Base-by-base conservation (phyloP, 139 green algal species). In the Tetratostichococcus sp. region DNA sequence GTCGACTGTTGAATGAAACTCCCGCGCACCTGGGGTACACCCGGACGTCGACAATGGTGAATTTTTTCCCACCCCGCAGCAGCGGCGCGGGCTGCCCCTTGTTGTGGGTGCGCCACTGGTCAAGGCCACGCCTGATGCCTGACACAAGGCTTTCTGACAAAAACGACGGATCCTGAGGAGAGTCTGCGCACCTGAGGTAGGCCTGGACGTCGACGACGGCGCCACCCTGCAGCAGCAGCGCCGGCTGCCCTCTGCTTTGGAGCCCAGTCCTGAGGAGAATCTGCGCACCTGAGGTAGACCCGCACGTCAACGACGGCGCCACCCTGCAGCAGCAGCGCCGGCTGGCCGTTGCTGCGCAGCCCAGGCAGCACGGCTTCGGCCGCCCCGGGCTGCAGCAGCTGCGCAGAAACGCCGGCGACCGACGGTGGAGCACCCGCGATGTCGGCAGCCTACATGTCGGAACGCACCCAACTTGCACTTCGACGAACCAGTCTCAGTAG, bases 401-500 rank as follows among this genome's bases (percentile, higher is more conserved):
- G 14, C 50, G 50, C 71, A 2, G 67, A 39, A 0, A 39, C 33
- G 22, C 26, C 35, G 5, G 68, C 23, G 28, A 67, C 67, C 5
- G 43, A 31, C 0, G 69, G 33, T 4, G 78, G 34, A 16, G 78
- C 65, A 32, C 75, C 76, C 4, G 69, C 77, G 23, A 87, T 82
- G 43, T 91, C 80, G 1, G 74, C 62, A 0, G 79, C 80, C 81
- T 93, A 85, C 68, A 89, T 50, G 39, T 14, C 8, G 50, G 22
- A 17, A 62, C 17, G 50, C 17, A 62, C 39, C 14, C 8, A n/a
- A n/a, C n/a, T n/a, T n/a, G n/a, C n/a, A n/a, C n/a, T n/a, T n/a
- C n/a, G n/a, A n/a, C n/a, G n/a, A n/a, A n/a, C n/a, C n/a, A n/a
- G n/a, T n/a, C n/a, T n/a, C n/a, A n/a, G n/a, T n/a, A n/a, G n/a